Evolutionary conservation across 257 asterid genomes (phyloP).

Genomic region (Fraxinus americana): DNA sequence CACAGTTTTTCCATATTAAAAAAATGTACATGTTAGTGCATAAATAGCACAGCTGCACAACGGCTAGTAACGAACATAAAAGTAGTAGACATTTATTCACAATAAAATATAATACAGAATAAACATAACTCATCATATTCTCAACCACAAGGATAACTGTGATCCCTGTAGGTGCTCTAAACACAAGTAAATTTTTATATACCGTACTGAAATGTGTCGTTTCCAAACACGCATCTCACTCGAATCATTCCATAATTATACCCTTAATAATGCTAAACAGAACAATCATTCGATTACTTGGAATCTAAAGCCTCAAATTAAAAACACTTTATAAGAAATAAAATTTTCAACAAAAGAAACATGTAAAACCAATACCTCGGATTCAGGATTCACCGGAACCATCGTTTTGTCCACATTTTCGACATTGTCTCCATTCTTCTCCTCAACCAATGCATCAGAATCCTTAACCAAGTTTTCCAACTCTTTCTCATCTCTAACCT

Average conservation of each 20-base stretch:
- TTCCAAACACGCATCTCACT: neutral
- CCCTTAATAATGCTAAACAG: slow-evolving; percentile 4
- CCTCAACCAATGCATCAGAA: slow-evolving; percentile 35
- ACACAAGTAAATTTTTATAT: slow-evolving; percentile 1
- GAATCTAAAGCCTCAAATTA: neutral
- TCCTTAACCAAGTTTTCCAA: slow-evolving; percentile 34
- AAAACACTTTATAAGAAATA: neutral
- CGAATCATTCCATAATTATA: neutral
- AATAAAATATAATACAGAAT: neutral
- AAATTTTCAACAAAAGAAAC: neutral
- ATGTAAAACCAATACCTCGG: slow-evolving; percentile 28
- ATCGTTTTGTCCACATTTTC: slow-evolving; percentile 29
- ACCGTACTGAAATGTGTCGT: neutral
- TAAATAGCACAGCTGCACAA: neutral
- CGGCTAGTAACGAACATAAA: neutral
- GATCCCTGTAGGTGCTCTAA: neutral
- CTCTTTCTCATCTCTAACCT: slow-evolving; percentile 17
- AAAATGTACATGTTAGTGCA: neutral
- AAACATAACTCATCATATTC: neutral
- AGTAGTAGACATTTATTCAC: neutral
- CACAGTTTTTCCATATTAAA: neutral
- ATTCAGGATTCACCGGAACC: slow-evolving; percentile 26
- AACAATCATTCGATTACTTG: slow-evolving; percentile 20
- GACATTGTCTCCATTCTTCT: slow-evolving; percentile 32
- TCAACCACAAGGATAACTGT: neutral